phyloP scores from a whole-genome alignment of 2,329 filamentous ascomycete species.

The Botrytis deweyae region DNA sequence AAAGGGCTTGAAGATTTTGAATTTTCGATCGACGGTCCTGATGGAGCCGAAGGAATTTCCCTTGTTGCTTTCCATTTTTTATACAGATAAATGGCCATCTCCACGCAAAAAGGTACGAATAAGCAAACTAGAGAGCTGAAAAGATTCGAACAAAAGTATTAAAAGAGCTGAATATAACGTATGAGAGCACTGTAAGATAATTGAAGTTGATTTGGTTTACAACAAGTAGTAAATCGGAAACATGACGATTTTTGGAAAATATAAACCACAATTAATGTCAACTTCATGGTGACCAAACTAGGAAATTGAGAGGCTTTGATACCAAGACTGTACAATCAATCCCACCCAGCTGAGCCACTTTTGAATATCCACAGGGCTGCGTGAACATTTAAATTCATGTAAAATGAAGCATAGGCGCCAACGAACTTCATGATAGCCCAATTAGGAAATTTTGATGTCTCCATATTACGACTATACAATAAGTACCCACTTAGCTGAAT shows the following conservation, averaged over 20 bases:
- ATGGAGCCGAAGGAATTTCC: neutral
- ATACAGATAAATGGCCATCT: constrained; percentile 14
- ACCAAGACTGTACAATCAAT: neutral
- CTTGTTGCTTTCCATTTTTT: constrained; percentile 16
- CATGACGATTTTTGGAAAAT: neutral
- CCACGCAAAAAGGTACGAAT: no score
- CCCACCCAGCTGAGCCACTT: neutral
- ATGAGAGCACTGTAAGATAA: neutral
- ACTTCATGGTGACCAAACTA: constrained; percentile 8
- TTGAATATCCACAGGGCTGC: neutral
- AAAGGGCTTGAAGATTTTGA: neutral
- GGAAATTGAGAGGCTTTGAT: neutral
- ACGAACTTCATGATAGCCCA: neutral
- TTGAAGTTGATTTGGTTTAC: neutral
- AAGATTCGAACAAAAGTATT: neutral
- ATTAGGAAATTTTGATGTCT: neutral
- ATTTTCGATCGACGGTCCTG: neutral
- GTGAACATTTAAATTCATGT: neutral
- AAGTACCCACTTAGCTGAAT: neutral
- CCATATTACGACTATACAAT: neutral
- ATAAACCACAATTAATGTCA: neutral
- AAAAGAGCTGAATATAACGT: neutral
- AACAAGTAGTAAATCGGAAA: neutral
- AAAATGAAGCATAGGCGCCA: neutral
- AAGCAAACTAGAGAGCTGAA: neutral